Evolutionary conservation across 257 asterid genomes (phyloP), one percentile per base, ranked within the genome.

Genomic region (Vinca minor): DNA sequence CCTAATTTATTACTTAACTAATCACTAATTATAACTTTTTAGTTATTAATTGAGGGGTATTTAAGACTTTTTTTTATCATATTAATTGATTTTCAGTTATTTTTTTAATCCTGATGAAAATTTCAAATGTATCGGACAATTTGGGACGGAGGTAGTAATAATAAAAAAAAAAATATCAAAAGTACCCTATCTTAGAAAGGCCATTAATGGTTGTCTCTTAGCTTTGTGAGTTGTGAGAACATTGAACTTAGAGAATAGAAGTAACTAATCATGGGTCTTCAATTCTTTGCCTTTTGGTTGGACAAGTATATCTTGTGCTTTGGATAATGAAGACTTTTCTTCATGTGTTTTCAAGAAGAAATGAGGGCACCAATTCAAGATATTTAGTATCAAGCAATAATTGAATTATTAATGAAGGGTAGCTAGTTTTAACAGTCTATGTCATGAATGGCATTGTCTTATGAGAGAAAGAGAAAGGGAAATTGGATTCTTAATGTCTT

Each of bases 191-290:
- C 71, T 26, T 53, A 31, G 34, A 31, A 15, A 31, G 32, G 28
- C 15, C 9, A 4, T 11, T 7, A 34, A 34, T 38, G 46, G 21
- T 49, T 61, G 44, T 60, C 18, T 25, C 36, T 62, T 58, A 38
- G 65, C 59, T 57, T 67, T 34, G 36, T 49, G 23, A 49, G 38
- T n/a, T n/a, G n/a, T n/a, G n/a, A n/a, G 47, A 56, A 59, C 68
- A 65, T 50, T 71, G 76, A 32, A 71, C 25, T 65, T 71, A 50
- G 67, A 49, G 36, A 39, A 20, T 47, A 39, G 38, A 54, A 63
- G 49, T 11, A 21, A 32, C 12, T 12, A 50, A 17, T 69, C 45
- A 36, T 23, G 45, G 58, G 57, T 54, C 21, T 13, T 41, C 47
- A 26, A 29, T 62, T 61, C 11, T 38, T 38, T 39, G 3, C 15